Evolutionary conservation across 75 land plant genomes (phyloP), one percentile per base, ranked within the genome.

Genomic region (Adiantum capillusveneris): DNA sequence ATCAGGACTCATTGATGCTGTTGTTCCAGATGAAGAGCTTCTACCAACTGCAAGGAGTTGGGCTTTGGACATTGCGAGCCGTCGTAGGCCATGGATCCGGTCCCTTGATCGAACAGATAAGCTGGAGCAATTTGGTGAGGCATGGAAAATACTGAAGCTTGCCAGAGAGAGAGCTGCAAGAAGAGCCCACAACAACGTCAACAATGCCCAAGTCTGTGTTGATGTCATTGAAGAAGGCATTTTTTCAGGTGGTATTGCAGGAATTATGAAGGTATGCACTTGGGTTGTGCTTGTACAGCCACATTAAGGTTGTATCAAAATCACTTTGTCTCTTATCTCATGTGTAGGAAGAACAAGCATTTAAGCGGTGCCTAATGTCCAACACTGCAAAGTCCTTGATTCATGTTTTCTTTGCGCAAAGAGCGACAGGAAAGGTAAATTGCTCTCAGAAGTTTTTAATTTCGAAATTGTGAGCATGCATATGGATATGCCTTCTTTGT

Each of bases 321-420:
- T n/a, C n/a, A n/a, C n/a, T n/a, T n/a, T 34, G 37, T 34, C 3
- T 9, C 3, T 34, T 34, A 34, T 34, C 9, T 34, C 9, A 34
- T 34, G 37, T 34, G 17, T 78, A 94, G 98, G 98, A 94, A 62
- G 66, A 63, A 44, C 60, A 66, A 49, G 60, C 44, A 0, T 94
- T 86, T 41, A 61, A 59, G 26, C 79, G 80, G 26, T 59, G 83
- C 29, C 65, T 90, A 16, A 17, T 78, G 20, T 77, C 82, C 37
- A 75, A 70, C 62, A 84, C 86, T 25, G 63, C 92, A 31, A 86
- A 66, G 58, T 77, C 79, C 7, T 81, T 95, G 36, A 78, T 85
- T 25, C 91, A 95, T 71, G 58, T 71, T 16, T 95, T 95, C 58
- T 95, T 95, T 73, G 73, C 84, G 29, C 88, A 94, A 46, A 78